Evolutionary conservation across 305 asterid species (phyloP).

Genomic region (Monarda citriodora): DNA sequence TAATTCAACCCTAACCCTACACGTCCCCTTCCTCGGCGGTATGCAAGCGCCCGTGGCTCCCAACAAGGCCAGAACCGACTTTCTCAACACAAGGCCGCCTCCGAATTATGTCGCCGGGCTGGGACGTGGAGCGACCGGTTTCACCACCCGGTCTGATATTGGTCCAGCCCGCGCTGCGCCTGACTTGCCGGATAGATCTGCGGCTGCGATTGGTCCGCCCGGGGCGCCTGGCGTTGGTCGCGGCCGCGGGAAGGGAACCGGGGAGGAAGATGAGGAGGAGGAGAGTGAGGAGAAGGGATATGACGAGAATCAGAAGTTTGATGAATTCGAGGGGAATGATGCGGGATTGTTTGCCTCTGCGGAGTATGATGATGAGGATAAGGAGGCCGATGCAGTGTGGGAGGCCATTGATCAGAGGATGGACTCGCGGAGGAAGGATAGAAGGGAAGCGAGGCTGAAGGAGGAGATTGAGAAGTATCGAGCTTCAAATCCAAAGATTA

Average conservation of each 20-base stretch:
- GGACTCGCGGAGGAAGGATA: slow-evolving; percentile 88
- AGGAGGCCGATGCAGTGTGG: slow-evolving; percentile 90
- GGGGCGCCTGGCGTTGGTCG: slow-evolving; percentile 52
- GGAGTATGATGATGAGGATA: slow-evolving; percentile 93
- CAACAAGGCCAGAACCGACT: slow-evolving; percentile 38
- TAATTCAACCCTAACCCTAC: slow-evolving; percentile 52
- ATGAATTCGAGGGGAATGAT: slow-evolving; percentile 90
- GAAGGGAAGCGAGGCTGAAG: slow-evolving; percentile 92
- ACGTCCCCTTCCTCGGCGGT: slow-evolving; percentile 44
- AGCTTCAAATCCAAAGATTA: slow-evolving; percentile 85
- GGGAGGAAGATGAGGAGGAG: slow-evolving; percentile 74
- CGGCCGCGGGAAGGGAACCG: slow-evolving; percentile 70
- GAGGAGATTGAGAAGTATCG: slow-evolving; percentile 93
- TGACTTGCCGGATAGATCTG: slow-evolving; percentile 76
- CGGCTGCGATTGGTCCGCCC: slow-evolving; percentile 51
- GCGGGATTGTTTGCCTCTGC: slow-evolving; percentile 91
- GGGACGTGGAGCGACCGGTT: slow-evolving; percentile 98
- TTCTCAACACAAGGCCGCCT: slow-evolving; percentile 65
- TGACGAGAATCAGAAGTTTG: slow-evolving; percentile 88
- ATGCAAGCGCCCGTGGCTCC: slow-evolving; percentile 70
- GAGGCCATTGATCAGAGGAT: slow-evolving; percentile 77
- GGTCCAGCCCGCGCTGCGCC: slow-evolving; percentile 98
- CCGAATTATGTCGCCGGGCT: slow-evolving; percentile 90
- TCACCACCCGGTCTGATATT: slow-evolving; percentile 94
- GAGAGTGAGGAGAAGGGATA: slow-evolving; percentile 82